These are phyloP conservation scores for Suaeda aralocaspica DNA, from an alignment of 148 eudicot species.

Conservation along the genomic window DNA sequence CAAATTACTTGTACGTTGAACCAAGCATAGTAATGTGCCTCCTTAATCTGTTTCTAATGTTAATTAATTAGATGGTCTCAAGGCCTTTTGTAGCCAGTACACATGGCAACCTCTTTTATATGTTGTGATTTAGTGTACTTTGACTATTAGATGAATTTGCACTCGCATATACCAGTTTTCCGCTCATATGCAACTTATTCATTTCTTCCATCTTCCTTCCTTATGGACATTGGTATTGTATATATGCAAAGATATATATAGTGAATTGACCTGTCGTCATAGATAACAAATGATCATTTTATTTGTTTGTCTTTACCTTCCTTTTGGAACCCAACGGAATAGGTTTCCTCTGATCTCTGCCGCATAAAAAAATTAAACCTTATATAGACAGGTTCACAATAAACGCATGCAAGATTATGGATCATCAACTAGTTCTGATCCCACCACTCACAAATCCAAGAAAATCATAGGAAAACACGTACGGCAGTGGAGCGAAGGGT, in stretches of 20 bases:
- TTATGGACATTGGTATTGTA: neutral
- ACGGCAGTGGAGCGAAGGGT: neutral
- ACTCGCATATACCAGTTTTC: too few species aligned
- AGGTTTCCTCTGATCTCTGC: neutral
- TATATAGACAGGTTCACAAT: neutral
- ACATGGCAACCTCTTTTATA: neutral
- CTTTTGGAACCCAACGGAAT: too few species aligned
- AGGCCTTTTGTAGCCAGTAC: too few species aligned
- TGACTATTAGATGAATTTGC: too few species aligned
- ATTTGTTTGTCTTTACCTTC: neutral
- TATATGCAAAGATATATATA: neutral
- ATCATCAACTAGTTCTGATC: neutral
- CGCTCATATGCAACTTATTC: too few species aligned
- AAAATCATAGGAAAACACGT: neutral
- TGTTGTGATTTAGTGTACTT: neutral
- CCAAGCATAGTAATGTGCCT: too few species aligned
- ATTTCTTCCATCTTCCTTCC: neutral
- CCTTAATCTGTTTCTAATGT: neutral
- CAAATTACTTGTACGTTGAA: too few species aligned
- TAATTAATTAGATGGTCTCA: too few species aligned
- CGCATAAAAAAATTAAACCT: neutral
- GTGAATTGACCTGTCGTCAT: neutral
- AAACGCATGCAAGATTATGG: neutral
- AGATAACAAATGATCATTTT: neutral
- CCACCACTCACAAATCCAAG: neutral